Evolutionary conservation across 805 yeast species (phyloP).

Genomic region (Yamadazyma scolyti): DNA sequence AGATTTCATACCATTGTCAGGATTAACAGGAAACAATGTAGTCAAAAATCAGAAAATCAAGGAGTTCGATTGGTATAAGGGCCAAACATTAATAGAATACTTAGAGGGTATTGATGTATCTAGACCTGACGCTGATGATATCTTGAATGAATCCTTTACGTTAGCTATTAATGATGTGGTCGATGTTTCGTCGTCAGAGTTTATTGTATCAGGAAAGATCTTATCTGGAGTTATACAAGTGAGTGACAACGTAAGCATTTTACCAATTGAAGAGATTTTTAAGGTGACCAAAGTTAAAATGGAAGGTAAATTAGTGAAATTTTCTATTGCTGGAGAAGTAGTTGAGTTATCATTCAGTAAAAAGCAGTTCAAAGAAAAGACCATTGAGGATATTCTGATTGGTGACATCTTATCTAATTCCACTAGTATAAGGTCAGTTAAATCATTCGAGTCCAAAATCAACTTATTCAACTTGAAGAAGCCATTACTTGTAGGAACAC

Average conservation of each 20-base stretch:
- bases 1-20: slow-evolving; percentile 64
- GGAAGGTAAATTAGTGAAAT: slow-evolving; percentile 41
- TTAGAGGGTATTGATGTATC: slow-evolving; percentile 31
- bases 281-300: slow-evolving; percentile 39
- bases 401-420: slow-evolving; percentile 50
- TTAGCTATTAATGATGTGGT: slow-evolving; percentile 63
- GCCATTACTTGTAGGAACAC: slow-evolving; percentile 78
- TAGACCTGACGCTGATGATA: slow-evolving; percentile 11
- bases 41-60: slow-evolving; percentile 31
- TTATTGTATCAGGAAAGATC: slow-evolving; percentile 61
- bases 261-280: slow-evolving; percentile 47
- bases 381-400: slow-evolving; percentile 54
- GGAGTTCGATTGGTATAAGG: slow-evolving; percentile 46
- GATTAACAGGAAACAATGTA: slow-evolving; percentile 65
- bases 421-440: slow-evolving; percentile 22
- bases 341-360: slow-evolving; percentile 46
- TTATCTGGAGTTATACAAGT: slow-evolving; percentile 65
- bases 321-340: slow-evolving; percentile 58
- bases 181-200: slow-evolving; percentile 44
- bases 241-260: slow-evolving; percentile 60
- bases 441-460: slow-evolving; percentile 23
- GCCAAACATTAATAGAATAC: slow-evolving; percentile 39
- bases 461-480: slow-evolving; percentile 45
- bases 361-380: slow-evolving; percentile 44
- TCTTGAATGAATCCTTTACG: slow-evolving; percentile 43